These are phyloP conservation scores for Coemansia javaensis DNA, from an alignment of 192 early-diverging fungal species.

Conservation along the genomic window DNA sequence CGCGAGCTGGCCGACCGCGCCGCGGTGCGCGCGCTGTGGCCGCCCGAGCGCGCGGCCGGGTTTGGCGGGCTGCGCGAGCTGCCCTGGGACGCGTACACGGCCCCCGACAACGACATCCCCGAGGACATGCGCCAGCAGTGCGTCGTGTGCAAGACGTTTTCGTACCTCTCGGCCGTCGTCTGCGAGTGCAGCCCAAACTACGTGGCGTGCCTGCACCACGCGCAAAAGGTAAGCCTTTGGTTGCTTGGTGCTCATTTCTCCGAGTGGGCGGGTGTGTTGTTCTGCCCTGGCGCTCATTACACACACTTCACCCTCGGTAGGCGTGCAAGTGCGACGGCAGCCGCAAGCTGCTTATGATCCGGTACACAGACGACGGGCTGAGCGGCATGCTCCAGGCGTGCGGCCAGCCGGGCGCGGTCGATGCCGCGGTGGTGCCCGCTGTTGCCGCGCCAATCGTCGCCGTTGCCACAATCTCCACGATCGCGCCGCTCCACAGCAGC, in stretches of 20 bases:
- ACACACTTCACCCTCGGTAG: no score
- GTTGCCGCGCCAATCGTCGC: no score
- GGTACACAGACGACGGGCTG: conserved; percentile 54
- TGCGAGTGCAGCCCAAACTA: conserved; percentile 58
- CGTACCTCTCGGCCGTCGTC: conserved; percentile 63
- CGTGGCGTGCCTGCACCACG: conserved; percentile 63
- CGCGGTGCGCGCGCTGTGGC: conserved; percentile 20
- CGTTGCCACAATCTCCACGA: no score
- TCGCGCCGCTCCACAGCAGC: no score
- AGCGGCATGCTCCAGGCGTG: conserved; percentile 20
- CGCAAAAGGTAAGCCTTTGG: conserved; percentile 32
- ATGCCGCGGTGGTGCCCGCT: no score
- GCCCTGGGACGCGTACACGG: conserved; percentile 33
- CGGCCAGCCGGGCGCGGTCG: not conserved
- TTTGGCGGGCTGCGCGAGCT: conserved; percentile 11
- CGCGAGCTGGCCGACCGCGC: conserved; percentile 56
- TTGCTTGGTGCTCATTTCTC: conserved; percentile 2
- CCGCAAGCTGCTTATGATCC: conserved; percentile 42
- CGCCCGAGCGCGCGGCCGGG: not conserved
- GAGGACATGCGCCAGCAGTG: conserved; percentile 70
- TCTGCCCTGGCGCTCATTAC: no score
- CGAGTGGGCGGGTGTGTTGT: no score
- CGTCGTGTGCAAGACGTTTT: conserved; percentile 63
- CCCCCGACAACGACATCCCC: conserved; percentile 43
- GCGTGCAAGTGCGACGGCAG: conserved; percentile 49